Evolutionary conservation across 2,329 filamentous ascomycete genomes (phyloP), one percentile per base, ranked within the genome.

Genomic region (Aspergillus cejpii): DNA sequence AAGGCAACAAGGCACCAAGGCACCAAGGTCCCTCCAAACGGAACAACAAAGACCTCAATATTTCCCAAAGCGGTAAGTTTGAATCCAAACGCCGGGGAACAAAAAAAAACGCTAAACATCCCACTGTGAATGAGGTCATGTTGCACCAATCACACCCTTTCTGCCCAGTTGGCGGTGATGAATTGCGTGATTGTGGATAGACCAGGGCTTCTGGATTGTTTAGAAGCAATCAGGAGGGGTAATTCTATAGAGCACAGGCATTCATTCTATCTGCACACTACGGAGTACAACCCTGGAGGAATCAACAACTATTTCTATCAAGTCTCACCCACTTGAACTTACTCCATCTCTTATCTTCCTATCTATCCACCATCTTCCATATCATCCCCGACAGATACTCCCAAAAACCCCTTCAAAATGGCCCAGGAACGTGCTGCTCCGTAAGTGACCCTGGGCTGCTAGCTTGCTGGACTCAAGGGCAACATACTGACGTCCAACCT

Each of bases 381-480:
- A 41, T 42, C 38, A 34, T 33, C 39, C 28, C 43, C 12, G 31
- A 24, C 23, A 41, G 8, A 39, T n/a, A 19, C n/a, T 28, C 31
- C 38, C 29, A 34, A 33, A 20, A 21, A 39, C 23, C 45, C 41
- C 27, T 42, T 53, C 55, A 66, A 51, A 64, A 73, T 73, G 69
- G 65, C 68, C 53, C 55, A 63, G 48, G 62, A 67, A 56, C 63
- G 65, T 47, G 66, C 68, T 62, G 49, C 62, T 56, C 67, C 69
- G 70, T 73, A 64, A 54, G 68, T 63, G 26, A 21, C 37, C 28
- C 19, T 40, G 12, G 23, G 7, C 20, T 26, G 26, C 14, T 31
- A 12, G 8, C 17, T 39, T 14, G 10, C 14, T 17, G 11, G 7
- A 19, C 4, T 2, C 17, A 2, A 34, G 15, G 5, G 10, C 17